Evolutionary conservation across 1,284 basidiomycete species (phyloP), one percentile per base, ranked within the genome.

Genomic region (Puccinia horiana): DNA sequence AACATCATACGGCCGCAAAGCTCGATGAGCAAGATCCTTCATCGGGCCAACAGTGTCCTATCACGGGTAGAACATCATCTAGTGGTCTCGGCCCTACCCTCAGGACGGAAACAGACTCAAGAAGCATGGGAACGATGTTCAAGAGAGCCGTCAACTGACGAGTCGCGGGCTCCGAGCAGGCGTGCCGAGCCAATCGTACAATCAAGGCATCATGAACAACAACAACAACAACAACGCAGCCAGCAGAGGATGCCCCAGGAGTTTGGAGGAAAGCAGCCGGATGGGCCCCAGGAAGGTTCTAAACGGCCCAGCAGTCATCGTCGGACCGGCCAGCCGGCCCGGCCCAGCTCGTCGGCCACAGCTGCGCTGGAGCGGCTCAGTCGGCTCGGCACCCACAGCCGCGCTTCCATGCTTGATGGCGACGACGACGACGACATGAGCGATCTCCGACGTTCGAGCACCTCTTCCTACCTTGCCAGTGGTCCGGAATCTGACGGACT

Each of bases 1-100:
- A 12, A 56, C 16, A 44, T 49, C 1, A 35, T 47, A 40, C 67
- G 78, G 20, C 40, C 78, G 20, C 47, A 58, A 32, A 73, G 78
- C 78, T 81, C 78, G 29, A 81, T 81, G 69, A 63, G 78, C 69
- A 42, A 63, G 40, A 73, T 81, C 29, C 78, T 81, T 29, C 32
- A 63, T 61, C 67, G 78, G 16, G 78, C 78, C 26, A 32, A 81
- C 16, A 29, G 49, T 12, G 69, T 73, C 44, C 56, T 81, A n/a
- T 42, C 67, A 3, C 67, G 78, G 12, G 56, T 47, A 3, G 76
- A 54, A 18, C 61, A 70, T 26, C 56, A 70, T 37, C 63, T 47
- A 18, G 47, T 44, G 47, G 42, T 49, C n/a, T 9, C 69, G 58
- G 37, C 32, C 32, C 32, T 35, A 35, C 58, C 58, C 20, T 35